phyloP scores from a whole-genome alignment of 2,329 filamentous ascomycete genomes.

The Colletotrichum incanum region DNA sequence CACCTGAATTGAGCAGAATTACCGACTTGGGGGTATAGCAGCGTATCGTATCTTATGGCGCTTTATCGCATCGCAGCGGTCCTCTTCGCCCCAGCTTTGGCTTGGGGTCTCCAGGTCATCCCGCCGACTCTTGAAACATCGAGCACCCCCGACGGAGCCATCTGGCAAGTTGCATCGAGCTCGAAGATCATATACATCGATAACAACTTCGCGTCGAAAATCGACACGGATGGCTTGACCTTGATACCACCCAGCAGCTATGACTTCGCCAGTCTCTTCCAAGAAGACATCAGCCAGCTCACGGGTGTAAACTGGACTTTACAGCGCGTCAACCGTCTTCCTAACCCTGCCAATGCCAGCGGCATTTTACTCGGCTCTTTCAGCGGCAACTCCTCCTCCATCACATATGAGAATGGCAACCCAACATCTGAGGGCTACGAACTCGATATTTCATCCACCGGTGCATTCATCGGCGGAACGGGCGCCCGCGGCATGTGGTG shows the following conservation, averaged over 20 bases:
- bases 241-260: slow-evolving; percentile 65
- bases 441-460: slow-evolving; percentile 54
- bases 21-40: background rate
- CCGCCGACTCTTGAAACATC: slow-evolving; percentile 12
- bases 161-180: slow-evolving; percentile 2
- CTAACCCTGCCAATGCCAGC: slow-evolving; percentile 45
- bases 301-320: slow-evolving; percentile 60
- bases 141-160: background rate
- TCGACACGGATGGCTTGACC: slow-evolving; percentile 63
- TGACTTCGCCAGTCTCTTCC: slow-evolving; percentile 65
- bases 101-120: slow-evolving; percentile 27
- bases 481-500: slow-evolving; percentile 63
- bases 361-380: slow-evolving; percentile 62
- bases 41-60: slow-evolving; percentile 1
- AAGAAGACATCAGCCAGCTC: slow-evolving; percentile 59
- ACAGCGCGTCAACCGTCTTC: slow-evolving; percentile 53
- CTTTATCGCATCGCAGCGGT: slow-evolving; percentile 1
- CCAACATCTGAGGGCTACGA: slow-evolving; percentile 66
- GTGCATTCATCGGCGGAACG: slow-evolving; percentile 57
- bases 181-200: slow-evolving; percentile 59
- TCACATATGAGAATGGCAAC: slow-evolving; percentile 64
- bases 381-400: slow-evolving; percentile 44
- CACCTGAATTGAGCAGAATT: background rate
- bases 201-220: slow-evolving; percentile 53
- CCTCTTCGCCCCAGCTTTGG: slow-evolving; percentile 6